Base-by-base conservation (phyloP, 2,329 filamentous ascomycete species). In the Sclerotinia spermophila region DNA sequence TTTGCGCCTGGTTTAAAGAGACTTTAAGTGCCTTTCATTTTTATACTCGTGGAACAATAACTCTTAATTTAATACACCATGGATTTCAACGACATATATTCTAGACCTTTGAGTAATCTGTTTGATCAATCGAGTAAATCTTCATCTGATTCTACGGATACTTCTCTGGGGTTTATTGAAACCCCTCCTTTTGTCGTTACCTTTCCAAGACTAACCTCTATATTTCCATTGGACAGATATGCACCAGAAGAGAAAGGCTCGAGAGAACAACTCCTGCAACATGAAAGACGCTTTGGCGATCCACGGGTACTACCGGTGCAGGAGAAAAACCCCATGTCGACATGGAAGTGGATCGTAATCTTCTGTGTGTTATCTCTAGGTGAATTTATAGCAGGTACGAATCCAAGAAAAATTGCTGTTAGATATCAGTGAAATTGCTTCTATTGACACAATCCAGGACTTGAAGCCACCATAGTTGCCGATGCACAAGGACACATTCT, bases 401-500 rank as follows among this genome's bases (percentile, higher is more conserved):
- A 17, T 19, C 48, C n/a, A n/a, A n/a, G n/a, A n/a, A n/a, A n/a
- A n/a, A n/a, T n/a, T n/a, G n/a, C n/a, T n/a, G n/a, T n/a, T n/a
- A n/a, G n/a, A n/a, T n/a, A n/a, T n/a, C n/a, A n/a, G n/a, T n/a
- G n/a, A n/a, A n/a, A n/a, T n/a, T n/a, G n/a, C n/a, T n/a, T n/a
- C n/a, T n/a, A 21, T 10, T 51, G 35, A n/a, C 45, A 33, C 24
- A n/a, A 53, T 7, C 24, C 13, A 67, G 64, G 64, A 17, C 64
- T 67, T 30, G 45, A 67, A 19, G n/a, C 64, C 11, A 67, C 64
- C 24, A 55, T 67, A 42, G 27, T 45, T 30, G 53, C 69, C 17
- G 77, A 76, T 53, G 71, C 80, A 19, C 78, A 79, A 72, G 72
- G 71, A 1, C 48, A 76, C 8, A 71, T 79, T 17, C 58, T 77